These are phyloP conservation scores for Aureobasidium namibiae DNA, from an alignment of 2,329 filamentous ascomycete genomes.

Conservation along the genomic window DNA sequence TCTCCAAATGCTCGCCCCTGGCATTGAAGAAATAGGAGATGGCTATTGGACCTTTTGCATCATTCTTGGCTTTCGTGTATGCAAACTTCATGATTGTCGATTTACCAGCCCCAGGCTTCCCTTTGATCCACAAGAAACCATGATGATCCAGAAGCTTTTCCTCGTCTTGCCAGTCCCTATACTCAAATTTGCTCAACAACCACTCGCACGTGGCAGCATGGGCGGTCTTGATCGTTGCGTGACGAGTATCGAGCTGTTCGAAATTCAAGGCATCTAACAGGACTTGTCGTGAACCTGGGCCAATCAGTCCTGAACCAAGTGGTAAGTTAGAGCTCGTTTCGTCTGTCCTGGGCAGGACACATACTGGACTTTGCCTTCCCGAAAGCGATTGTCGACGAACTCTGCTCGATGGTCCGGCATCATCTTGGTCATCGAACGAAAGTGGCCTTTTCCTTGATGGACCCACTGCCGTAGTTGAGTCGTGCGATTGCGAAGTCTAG, in stretches of 20 bases:
- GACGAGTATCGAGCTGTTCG: constrained; percentile 28
- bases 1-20: not conserved
- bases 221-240: constrained; percentile 29
- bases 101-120: constrained; percentile 16
- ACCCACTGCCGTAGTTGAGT: not conserved
- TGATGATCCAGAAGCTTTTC: constrained; percentile 11
- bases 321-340: not conserved
- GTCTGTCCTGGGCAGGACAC: not conserved
- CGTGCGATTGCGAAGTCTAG: not conserved
- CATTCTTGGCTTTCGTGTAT: not conserved
- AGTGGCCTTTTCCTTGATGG: not conserved
- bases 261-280: not conserved
- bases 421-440: not conserved
- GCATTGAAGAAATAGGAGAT: not conserved
- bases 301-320: not conserved
- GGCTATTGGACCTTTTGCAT: not conserved
- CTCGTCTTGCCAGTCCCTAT: constrained; percentile 32
- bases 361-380: not conserved
- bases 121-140: constrained; percentile 17
- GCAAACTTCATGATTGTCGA: constrained; percentile 16
- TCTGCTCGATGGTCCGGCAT: too few species aligned
- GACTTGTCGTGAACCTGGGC: not conserved
- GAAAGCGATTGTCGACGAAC: not conserved
- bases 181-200: constrained; percentile 30
- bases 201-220: constrained; percentile 36